These are phyloP conservation scores for Bretschneidera sinensis DNA, from an alignment of 345 rosid species.

Conservation along the genomic window DNA sequence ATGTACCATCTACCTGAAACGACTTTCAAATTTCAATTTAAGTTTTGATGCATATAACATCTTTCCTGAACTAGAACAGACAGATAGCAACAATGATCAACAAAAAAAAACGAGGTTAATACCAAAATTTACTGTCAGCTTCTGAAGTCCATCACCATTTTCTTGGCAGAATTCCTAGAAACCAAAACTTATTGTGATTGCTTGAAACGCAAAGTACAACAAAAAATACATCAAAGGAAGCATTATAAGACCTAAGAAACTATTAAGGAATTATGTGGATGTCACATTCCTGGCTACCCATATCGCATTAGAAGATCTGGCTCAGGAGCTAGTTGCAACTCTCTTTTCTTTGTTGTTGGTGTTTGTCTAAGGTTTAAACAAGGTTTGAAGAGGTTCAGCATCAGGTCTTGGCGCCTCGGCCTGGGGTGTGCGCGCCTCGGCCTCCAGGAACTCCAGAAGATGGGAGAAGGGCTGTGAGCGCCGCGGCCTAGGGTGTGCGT, in stretches of 20 bases:
- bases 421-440: no score
- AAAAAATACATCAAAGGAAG: conserved; percentile 8
- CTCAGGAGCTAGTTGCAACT: no score
- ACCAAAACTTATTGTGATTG: conserved; percentile 18
- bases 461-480: no score
- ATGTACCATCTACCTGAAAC: background rate
- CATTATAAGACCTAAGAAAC: background rate
- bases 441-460: no score
- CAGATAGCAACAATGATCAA: background rate
- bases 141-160: conserved; percentile 48
- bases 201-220: conserved; percentile 7
- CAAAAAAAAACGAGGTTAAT: background rate
- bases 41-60: background rate
- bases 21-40: background rate
- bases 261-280: background rate
- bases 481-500: no score
- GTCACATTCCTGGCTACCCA: background rate
- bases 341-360: no score
- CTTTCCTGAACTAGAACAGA: background rate
- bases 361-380: no score
- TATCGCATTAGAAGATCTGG: no score
- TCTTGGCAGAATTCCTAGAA: conserved; percentile 56
- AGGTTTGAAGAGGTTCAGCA: no score
- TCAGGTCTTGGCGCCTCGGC: no score
- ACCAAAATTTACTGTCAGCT: conserved; percentile 49